Conservation (phyloP, 2,329 filamentous ascomycete species). For the Myriangium duriaei region DNA sequence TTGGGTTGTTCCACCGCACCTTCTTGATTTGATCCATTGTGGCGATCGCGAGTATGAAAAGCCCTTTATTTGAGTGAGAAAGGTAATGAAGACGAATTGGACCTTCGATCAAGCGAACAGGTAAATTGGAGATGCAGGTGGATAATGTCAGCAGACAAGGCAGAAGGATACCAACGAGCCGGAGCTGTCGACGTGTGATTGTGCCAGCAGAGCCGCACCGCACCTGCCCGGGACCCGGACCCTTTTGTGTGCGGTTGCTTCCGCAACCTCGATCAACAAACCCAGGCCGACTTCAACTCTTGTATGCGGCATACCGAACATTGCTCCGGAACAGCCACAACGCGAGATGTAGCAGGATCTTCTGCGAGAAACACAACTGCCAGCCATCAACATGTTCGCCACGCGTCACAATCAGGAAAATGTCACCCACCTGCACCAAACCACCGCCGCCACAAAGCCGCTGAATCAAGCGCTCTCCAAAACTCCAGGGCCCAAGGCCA, state of each 20-base stretch:
- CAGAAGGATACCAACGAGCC: slow-evolving; percentile 3
- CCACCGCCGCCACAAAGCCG: slow-evolving; percentile 57
- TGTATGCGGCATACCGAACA: background rate
- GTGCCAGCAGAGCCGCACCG: slow-evolving; percentile 8
- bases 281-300: slow-evolving; percentile 1
- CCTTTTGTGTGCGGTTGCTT: slow-evolving; percentile 7
- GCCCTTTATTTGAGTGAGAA: slow-evolving; percentile 7
- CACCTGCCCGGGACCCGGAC: slow-evolving; percentile 2
- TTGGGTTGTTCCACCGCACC: slow-evolving; percentile 20
- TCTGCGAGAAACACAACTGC: slow-evolving; percentile 5
- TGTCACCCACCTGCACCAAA: slow-evolving; percentile 61
- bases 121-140: background rate
- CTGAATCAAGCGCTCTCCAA: slow-evolving; percentile 59
- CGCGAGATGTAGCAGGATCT: background rate
- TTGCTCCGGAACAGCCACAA: slow-evolving; percentile 2
- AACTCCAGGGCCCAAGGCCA: slow-evolving; percentile 56
- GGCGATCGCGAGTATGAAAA: no score
- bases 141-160: slow-evolving; percentile 3
- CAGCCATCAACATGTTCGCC: slow-evolving; percentile 52
- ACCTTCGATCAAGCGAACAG: no score
- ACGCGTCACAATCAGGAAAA: slow-evolving; percentile 75
- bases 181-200: slow-evolving; percentile 9
- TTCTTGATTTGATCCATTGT: slow-evolving; percentile 33
- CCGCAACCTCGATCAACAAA: slow-evolving; percentile 9
- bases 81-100: background rate